Base-by-base conservation (phyloP, 73 alveolate species). In the Uronychia binucleata region DNA sequence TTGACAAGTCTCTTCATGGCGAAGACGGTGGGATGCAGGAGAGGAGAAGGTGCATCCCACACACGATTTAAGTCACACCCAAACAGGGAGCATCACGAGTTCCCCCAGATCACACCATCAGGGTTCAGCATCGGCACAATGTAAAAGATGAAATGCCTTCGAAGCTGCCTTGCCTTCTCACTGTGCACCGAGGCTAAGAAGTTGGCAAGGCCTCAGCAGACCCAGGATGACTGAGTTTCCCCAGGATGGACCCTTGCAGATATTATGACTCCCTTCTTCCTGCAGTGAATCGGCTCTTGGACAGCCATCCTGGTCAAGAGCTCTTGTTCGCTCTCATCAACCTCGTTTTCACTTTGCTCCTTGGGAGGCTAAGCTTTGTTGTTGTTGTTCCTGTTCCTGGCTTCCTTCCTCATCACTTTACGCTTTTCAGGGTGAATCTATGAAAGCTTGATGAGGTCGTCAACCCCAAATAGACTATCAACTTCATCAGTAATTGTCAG, bases 181-280 rank as follows among this genome's bases (percentile, higher is more conserved):
- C 90, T 78, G 77, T 92, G 79, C 67, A 46, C 5, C 32, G 97
- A 88, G 25, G 95, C 78, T 74, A 97, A 83, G 90, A 89, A 95
- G 33, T 97, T 97, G 14, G 95, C 88, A 79, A 93, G 59, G 0
- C 99, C 99, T 82, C 94, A 95, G 30, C 90, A 80, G 13, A 97
- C 93, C 91, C 89, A 97, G 30, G 98, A 91, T 25, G 98, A 88
- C 28, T 92, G 92, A 25, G 98, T 86, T 85, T 97, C 99, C 33
- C 99, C 98, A 30, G 99, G 98, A 94, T 97, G 98, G 1, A 93
- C 97, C 59, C 99, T 85, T 0, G 97, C 91, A 0, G 96, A 80
- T 28, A 96, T 31, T 27, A 95, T 87, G 1, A 91, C 67, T 46
- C n/a, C 67, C 19, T 46, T 46, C 67, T 46, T 46, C 19, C 19